Base-by-base conservation (phyloP, 139 green algal genomes). In the Chlorella sp. region DNA sequence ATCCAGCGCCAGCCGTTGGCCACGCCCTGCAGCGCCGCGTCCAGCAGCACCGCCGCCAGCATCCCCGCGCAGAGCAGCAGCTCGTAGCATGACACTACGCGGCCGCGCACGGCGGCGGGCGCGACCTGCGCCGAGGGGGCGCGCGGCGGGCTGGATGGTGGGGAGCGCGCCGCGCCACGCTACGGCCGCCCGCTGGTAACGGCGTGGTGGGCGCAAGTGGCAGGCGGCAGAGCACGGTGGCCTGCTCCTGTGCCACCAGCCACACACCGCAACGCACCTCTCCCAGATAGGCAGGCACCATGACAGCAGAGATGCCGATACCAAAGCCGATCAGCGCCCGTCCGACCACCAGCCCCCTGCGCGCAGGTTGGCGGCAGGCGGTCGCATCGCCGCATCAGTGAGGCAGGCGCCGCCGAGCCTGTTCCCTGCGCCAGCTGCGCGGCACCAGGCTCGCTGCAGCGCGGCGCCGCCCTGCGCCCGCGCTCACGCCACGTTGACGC, bases 241-340 rank as follows among this genome's bases (percentile, higher is more conserved):
- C 51, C 46, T 59, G 14, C 6, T 27, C 21, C 25, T 61, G 53
- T 27, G 8, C 21, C 8, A 27, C 53, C 53, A 33, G 46, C 48
- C 27, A 19, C 55, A 62, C 21, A 3, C 55, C 36, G 55, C 55
- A 36, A 5, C 3, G 55, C 48, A 96, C 76, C 82, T 97, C 93
- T 8, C 87, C 92, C 42, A 97, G 80, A 80, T 96, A 97, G 3
- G 88, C 81, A 35, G 92, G 93, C n/a, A 93, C 88, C 21, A 93
- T 86, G 25, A 92, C 89, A 1, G 92, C 92, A 21, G 85, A 91
- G 0, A 87, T 73, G 23, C 93, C 93, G 31, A 97, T 92, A 50
- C 93, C 92, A 1, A 97, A 8, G 2, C 93, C 93, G 3, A 90
- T 73, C 5, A 96, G 11, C 2, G 93, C 67, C 0, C 91, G 87